Percentiles rank a stretch among this genome's conserved stretches.
Evolutionary conservation across 768 basidiomycete species (phyloP).

Genomic region (Sarcodon aspratus): DNA sequence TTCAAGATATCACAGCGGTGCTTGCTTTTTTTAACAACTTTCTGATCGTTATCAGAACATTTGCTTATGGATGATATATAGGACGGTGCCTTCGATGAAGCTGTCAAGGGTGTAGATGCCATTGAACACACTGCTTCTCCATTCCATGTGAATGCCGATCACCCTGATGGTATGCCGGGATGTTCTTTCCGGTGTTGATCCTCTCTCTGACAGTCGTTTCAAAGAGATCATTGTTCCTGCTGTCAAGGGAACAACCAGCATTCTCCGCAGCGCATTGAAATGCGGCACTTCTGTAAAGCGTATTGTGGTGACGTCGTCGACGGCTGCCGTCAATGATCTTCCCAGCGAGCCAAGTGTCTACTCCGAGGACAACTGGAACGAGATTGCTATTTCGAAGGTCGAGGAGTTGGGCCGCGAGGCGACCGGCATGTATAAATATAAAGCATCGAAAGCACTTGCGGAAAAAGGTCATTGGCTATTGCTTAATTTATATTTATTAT

Average conservation of each 20-base stretch:
- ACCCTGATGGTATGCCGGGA: constrained; percentile 19
- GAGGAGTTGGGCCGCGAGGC: constrained; percentile 39
- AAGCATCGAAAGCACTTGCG: constrained; percentile 45
- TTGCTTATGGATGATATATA: constrained; percentile 9
- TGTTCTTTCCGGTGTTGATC: not conserved
- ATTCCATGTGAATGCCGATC: constrained; percentile 32
- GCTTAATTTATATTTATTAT: not conserved
- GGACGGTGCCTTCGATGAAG: constrained; percentile 70
- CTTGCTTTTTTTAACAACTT: constrained; percentile 3
- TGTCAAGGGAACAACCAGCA: constrained; percentile 53
- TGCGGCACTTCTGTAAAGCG: constrained; percentile 36
- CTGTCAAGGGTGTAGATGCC: constrained; percentile 64
- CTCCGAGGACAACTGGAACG: constrained; percentile 53
- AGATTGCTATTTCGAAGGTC: constrained; percentile 29
- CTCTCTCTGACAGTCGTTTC: not conserved
- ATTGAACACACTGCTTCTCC: constrained; percentile 65
- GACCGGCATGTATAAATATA: constrained; percentile 30
- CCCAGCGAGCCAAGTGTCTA: constrained; percentile 19
- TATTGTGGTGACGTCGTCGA: constrained; percentile 51
- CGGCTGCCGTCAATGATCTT: constrained; percentile 29
- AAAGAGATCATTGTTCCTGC: constrained; percentile 61
- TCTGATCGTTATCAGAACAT: not conserved
- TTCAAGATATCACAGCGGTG: constrained; percentile 56
- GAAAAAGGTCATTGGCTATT: constrained; percentile 29
- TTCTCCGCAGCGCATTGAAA: constrained; percentile 49